Base-by-base conservation (phyloP, 192 early-diverging fungal genomes). In the Lobulomyces angularis region DNA sequence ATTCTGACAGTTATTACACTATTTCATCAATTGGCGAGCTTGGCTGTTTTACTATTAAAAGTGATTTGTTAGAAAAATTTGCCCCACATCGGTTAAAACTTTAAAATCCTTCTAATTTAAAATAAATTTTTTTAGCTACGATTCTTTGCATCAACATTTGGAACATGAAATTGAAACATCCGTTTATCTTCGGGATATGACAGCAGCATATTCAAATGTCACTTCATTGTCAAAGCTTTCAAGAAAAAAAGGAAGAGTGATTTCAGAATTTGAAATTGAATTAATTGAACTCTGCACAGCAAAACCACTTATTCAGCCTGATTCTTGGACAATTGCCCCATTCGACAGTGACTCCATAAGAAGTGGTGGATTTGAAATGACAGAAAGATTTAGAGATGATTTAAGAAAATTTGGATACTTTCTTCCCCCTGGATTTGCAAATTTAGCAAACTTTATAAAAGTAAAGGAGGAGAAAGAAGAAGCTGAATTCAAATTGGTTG, bases 241-340 rank as follows among this genome's bases (percentile, higher is more conserved):
- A 3, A 44, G 56, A 14, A 25, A 33, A 7, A 50, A 58, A 32
- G 52, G 50, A 17, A 26, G 42, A 4, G 26, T 57, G 7, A n/a
- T 67, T 8, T 45, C 56, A 11, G 20, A 27, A 19, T 40, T 60
- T 27, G 66, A 73, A 45, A 32, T 23, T 9, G 45, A 48, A 11
- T 43, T 73, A 47, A 64, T 73, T 35, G 53, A 73, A 16, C 41
- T 69, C 24, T 69, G 64, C 35, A 67, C 65, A 16, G 32, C 65
- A 1, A 14, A 22, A 24, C 45, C 46, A 9, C 37, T 50, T 22
- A 41, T 69, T 3, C 48, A 49, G 17, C 33, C 64, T 18, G 36
- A 35, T 6, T 23, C 26, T 3, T 74, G 71, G 71, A 42, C 29
- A 8, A 22, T 69, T 16, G 28, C 61, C n/a, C n/a, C n/a, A n/a